Conservation (phyloP, 2,329 filamentous ascomycete genomes). For the Scedosporium dehoogii region DNA sequence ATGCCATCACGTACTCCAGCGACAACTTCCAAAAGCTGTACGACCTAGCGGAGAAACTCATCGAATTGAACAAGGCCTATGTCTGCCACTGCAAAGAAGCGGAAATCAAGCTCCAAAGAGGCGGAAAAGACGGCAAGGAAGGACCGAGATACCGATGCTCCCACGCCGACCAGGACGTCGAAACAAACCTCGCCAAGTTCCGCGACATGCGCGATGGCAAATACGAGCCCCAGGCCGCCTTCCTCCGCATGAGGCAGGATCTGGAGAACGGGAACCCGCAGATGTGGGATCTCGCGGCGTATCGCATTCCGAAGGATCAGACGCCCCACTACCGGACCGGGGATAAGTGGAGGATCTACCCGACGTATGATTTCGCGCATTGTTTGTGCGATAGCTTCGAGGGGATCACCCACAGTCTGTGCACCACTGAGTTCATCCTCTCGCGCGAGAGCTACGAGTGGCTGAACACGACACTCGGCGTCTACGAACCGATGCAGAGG, state of each 20-base stretch:
- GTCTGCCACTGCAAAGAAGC: constrained; percentile 80
- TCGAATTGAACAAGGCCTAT: constrained; percentile 61
- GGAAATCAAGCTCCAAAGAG: constrained; percentile 79
- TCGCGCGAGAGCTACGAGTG: constrained; percentile 84
- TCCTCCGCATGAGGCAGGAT: constrained; percentile 88
- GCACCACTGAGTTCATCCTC: constrained; percentile 85
- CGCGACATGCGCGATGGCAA: constrained; percentile 84
- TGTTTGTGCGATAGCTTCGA: constrained; percentile 91
- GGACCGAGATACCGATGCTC: constrained; percentile 67
- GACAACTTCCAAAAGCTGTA: constrained; percentile 88
- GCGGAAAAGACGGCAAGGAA: constrained; percentile 59
- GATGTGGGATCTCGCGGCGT: constrained; percentile 94
- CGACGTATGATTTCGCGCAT: constrained; percentile 88
- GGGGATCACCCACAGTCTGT: constrained; percentile 81
- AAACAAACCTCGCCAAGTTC: constrained; percentile 75
- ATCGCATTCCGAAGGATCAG: constrained; percentile 66
- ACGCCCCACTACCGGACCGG: constrained; percentile 70
- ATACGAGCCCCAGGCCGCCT: constrained; percentile 75
- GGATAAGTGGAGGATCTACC: constrained; percentile 82
- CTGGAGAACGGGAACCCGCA: constrained; percentile 78
- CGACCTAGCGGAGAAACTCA: constrained; percentile 77
- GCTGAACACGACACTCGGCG: constrained; percentile 69
- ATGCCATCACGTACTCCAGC: constrained; percentile 73
- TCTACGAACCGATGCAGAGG: constrained; percentile 90
- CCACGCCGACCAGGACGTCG: constrained; percentile 64